Conservation (phyloP, 352 stramenopile genomes). For the Globisporangium nunn region DNA sequence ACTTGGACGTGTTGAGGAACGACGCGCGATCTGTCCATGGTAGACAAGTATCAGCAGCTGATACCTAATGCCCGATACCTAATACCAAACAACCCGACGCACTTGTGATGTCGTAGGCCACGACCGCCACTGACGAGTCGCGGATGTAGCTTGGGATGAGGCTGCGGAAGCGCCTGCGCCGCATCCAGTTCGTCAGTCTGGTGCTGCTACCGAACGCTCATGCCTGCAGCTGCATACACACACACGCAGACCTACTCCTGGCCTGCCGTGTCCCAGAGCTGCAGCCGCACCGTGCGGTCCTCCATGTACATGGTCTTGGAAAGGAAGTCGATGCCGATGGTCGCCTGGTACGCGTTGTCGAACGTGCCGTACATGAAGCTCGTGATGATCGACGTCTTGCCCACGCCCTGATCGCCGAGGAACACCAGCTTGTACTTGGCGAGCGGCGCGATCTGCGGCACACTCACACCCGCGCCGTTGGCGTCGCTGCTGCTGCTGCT, state of each 20-base stretch:
- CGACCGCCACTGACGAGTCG: conserved; percentile 98
- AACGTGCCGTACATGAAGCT: conserved; percentile 99
- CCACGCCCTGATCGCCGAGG: conserved; percentile 95
- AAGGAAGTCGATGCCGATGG: conserved; percentile 99
- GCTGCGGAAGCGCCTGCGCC: conserved; percentile 82
- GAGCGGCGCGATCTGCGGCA: conserved; percentile 85
- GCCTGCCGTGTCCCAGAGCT: conserved; percentile 98
- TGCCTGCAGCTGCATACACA: no score
- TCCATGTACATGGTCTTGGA: conserved; percentile 99
- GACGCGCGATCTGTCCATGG: conserved; percentile 84
- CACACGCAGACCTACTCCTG: conserved; percentile 80
- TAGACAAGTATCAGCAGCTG: neutral
- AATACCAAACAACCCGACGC: conserved; percentile 10
- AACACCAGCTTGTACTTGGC: conserved; percentile 95
- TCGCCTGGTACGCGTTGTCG: conserved; percentile 97
- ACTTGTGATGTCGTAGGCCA: conserved; percentile 99
- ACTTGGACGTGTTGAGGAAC: conserved; percentile 99
- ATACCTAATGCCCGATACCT: neutral
- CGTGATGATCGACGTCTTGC: conserved; percentile 99
- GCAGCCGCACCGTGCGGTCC: conserved; percentile 96
- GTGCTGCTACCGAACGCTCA: no score
- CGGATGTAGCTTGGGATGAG: conserved; percentile 96
- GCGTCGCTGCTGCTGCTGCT: conserved; percentile 12
- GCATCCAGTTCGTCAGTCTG: no score
- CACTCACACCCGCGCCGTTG: conserved; percentile 24